Percentiles rank a stretch among this genome's conserved stretches.
These are phyloP conservation scores for Lycium barbarum DNA, from an alignment of 257 asterid species.

Conservation along the genomic window DNA sequence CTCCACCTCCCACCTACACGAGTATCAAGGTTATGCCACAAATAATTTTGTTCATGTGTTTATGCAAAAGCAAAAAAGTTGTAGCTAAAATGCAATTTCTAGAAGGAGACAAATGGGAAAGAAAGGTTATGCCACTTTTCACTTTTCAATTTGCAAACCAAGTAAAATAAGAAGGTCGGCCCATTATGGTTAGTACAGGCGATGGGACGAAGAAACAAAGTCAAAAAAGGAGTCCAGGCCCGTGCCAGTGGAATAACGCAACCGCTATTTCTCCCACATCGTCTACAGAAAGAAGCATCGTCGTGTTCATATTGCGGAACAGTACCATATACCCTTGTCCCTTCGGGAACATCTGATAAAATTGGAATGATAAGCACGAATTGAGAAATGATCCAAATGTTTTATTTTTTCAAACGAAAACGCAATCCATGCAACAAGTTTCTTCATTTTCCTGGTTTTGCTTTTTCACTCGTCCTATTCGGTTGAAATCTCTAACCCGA, in stretches of 20 bases:
- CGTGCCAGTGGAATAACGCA: background rate
- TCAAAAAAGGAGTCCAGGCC: background rate
- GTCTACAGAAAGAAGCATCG: background rate
- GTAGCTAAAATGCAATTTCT: background rate
- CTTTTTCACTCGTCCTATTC: too few relatives aligned
- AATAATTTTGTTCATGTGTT: too few relatives aligned
- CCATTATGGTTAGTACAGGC: background rate
- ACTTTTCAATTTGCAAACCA: background rate
- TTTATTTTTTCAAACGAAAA: background rate
- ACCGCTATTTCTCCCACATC: background rate
- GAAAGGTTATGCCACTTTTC: background rate
- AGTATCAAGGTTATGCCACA: too few relatives aligned
- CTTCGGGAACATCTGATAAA: slow-evolving; percentile 55
- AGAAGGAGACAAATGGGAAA: background rate
- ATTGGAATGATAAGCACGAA: slow-evolving; percentile 34
- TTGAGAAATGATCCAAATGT: background rate
- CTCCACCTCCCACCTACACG: too few relatives aligned
- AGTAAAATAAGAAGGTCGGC: background rate
- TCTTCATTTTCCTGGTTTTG: too few relatives aligned
- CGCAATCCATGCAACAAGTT: too few relatives aligned
- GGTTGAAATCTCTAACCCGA: too few relatives aligned
- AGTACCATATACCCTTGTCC: accelerated
- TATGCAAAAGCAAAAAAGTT: too few relatives aligned
- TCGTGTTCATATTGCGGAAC: background rate
- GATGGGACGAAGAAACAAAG: background rate